Evolutionary conservation across 129 eudicot genomes (phyloP).

Genomic region (Centella asiatica): DNA sequence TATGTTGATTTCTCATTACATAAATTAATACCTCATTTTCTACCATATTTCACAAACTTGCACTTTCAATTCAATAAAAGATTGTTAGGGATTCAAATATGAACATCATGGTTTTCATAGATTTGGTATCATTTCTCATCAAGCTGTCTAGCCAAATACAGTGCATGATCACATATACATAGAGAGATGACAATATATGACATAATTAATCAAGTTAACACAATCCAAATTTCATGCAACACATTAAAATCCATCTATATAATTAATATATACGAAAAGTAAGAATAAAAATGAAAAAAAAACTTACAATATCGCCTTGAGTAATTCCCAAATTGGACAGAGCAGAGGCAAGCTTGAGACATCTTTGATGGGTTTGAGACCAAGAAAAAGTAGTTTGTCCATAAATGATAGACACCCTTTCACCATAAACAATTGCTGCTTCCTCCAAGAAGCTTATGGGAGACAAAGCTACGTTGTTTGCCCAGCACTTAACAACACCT

Average conservation of each 20-base stretch:
- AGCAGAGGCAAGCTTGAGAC: slow-evolving; percentile 46
- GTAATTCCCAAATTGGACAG: slow-evolving; percentile 24
- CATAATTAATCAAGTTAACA: too few relatives aligned
- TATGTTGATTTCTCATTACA: too few relatives aligned
- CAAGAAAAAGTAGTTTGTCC: slow-evolving; percentile 26
- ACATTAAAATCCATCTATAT: neutral
- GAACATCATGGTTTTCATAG: too few relatives aligned
- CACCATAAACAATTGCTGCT: slow-evolving; percentile 34
- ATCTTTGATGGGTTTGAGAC: slow-evolving; percentile 37
- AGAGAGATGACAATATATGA: too few relatives aligned
- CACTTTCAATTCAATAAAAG: too few relatives aligned
- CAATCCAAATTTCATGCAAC: neutral
- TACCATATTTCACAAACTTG: too few relatives aligned
- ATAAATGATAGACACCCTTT: slow-evolving; percentile 32
- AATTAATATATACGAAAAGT: neutral
- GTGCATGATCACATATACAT: too few relatives aligned
- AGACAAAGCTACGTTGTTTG: slow-evolving; percentile 43
- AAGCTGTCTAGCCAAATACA: too few relatives aligned
- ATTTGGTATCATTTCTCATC: too few relatives aligned
- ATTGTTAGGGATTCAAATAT: too few relatives aligned
- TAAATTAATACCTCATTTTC: too few relatives aligned
- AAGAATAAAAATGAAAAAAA: neutral
- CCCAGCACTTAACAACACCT: slow-evolving; percentile 29
- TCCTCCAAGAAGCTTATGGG: slow-evolving; percentile 49
- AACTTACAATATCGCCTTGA: slow-evolving; percentile 36